phyloP scores from a whole-genome alignment of 164 flowering plant genomes.

The Umbellularia californica region DNA sequence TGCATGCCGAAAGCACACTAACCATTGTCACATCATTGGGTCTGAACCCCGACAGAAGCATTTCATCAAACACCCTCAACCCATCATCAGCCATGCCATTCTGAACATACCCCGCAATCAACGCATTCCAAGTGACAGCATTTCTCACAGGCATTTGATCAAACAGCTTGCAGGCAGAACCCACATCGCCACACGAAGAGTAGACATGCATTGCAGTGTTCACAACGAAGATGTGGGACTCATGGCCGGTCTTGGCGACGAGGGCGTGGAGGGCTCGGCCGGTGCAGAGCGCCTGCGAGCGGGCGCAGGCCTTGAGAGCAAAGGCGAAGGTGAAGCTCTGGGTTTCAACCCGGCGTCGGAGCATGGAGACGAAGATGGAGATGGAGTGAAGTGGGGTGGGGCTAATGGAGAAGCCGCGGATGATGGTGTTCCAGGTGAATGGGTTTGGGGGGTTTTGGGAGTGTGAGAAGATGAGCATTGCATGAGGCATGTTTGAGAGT shows the following conservation, averaged over 20 bases:
- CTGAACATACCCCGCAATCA: constrained; percentile 24
- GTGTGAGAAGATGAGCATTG: constrained; percentile 20
- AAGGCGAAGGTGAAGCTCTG: constrained; percentile 23
- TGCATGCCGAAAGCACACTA: constrained; percentile 14
- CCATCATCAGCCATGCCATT: constrained; percentile 19
- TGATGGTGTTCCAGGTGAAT: constrained; percentile 26
- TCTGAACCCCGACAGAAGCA: constrained; percentile 14
- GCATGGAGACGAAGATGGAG: constrained; percentile 12
- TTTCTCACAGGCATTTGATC: constrained; percentile 19
- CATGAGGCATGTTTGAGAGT: constrained; percentile 13
- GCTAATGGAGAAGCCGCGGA: constrained; percentile 23
- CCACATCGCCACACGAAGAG: constrained; percentile 15
- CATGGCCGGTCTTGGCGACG: constrained; percentile 15
- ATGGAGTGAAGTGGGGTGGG: constrained; percentile 15
- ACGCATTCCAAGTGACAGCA: constrained; percentile 25
- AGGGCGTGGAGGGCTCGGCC: constrained; percentile 15
- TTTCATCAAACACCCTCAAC: constrained; percentile 16
- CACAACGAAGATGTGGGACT: constrained; percentile 14
- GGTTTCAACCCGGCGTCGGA: constrained; percentile 1
- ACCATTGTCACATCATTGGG: constrained; percentile 20
- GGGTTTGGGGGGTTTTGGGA: constrained; percentile 12
- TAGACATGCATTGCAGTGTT: constrained; percentile 15
- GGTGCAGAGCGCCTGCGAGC: constrained; percentile 2
- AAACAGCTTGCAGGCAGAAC: constrained; percentile 16
- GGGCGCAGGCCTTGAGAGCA: constrained; percentile 23